phyloP scores from a whole-genome alignment of 2,329 filamentous ascomycete species.

The Clarireedia monteithiana region DNA sequence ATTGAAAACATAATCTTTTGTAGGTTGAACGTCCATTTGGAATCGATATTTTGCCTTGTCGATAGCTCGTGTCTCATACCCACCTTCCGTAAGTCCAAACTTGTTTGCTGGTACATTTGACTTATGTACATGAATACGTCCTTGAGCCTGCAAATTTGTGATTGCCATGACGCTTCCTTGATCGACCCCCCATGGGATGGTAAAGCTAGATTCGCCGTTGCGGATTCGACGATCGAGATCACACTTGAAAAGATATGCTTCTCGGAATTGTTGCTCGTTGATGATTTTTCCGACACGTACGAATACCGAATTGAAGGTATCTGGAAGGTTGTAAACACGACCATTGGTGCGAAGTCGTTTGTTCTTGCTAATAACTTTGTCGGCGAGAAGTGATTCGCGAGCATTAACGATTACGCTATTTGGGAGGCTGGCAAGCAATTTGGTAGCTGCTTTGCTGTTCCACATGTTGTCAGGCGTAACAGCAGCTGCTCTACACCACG shows the following conservation, averaged over 20 bases:
- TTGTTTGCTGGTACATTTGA: conserved; percentile 53
- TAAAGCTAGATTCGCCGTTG: conserved; percentile 23
- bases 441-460: conserved; percentile 39
- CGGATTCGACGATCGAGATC: conserved; percentile 46
- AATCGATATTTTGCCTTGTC: conserved; percentile 60
- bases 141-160: conserved; percentile 54
- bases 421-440: conserved; percentile 34
- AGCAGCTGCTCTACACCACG: conserved; percentile 53
- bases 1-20: conserved; percentile 48
- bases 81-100: conserved; percentile 62
- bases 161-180: conserved; percentile 62
- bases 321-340: conserved; percentile 39
- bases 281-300: conserved; percentile 49
- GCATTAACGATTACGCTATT: conserved; percentile 15
- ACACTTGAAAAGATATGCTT: conserved; percentile 53
- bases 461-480: conserved; percentile 44
- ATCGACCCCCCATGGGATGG: conserved; percentile 33
- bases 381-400: conserved; percentile 15
- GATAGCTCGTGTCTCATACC: conserved; percentile 63
- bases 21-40: conserved; percentile 51
- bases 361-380: conserved; percentile 44
- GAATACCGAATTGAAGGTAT: conserved; percentile 30
- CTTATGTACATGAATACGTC: conserved; percentile 46
- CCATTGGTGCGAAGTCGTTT: conserved; percentile 52
- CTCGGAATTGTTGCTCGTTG: conserved; percentile 45